A percentile compares a stretch with the other conserved stretches of the same genome.
phyloP scores from a whole-genome alignment of 225 moss, liverwort and hornwort species.

The Polytrichum commune region DNA sequence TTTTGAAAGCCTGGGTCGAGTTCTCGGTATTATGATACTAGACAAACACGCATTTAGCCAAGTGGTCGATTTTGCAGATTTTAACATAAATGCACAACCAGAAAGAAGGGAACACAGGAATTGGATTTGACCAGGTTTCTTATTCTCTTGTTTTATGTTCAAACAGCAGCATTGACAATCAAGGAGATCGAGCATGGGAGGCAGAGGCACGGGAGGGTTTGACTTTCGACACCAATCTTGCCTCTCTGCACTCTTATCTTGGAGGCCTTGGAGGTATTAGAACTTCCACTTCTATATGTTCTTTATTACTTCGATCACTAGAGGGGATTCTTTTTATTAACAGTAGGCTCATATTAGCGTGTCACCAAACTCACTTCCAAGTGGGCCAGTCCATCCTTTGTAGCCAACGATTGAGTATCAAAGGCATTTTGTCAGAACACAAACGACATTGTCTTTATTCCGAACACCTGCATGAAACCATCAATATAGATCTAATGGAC shows the following conservation, averaged over 20 bases:
- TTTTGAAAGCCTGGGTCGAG: no score
- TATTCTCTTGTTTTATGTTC: constrained; percentile 16
- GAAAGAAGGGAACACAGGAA: neutral
- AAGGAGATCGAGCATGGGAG: constrained; percentile 42
- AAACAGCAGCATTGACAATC: constrained; percentile 25
- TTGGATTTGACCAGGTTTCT: constrained; percentile 6
- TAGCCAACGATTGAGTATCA: neutral
- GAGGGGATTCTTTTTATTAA: neutral
- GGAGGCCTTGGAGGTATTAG: constrained; percentile 52
- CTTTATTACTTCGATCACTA: neutral
- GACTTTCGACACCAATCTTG: constrained; percentile 53
- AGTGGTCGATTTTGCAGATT: constrained; percentile 1
- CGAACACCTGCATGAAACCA: no score
- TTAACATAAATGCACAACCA: neutral
- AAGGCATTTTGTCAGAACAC: no score
- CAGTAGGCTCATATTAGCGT: neutral
- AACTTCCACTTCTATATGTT: neutral
- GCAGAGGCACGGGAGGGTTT: constrained; percentile 42
- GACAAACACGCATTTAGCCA: no score
- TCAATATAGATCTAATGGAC: no score
- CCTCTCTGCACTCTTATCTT: constrained; percentile 56
- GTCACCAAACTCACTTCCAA: neutral
- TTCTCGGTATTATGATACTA: no score
- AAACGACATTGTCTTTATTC: no score
- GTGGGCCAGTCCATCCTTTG: neutral